Conservation (phyloP, 257 asterid genomes). For the Petunia secreta region DNA sequence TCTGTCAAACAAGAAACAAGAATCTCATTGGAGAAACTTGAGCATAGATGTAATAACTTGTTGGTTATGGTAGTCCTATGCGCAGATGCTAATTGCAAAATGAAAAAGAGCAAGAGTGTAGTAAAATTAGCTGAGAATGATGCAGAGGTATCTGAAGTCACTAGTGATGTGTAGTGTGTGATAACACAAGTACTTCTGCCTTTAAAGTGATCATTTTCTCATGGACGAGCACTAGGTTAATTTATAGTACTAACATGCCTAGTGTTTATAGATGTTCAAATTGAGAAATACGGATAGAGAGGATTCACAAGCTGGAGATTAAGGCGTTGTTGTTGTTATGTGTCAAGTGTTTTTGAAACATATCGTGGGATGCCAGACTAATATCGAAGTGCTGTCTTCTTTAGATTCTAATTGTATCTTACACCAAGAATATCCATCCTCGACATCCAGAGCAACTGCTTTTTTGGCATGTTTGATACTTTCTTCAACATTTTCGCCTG, state of each 20-base stretch:
- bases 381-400: not conserved
- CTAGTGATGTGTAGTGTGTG: too few species aligned
- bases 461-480: conserved; percentile 85
- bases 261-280: too few species aligned
- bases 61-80: conserved; percentile 79
- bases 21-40: conserved; percentile 22
- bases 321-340: too few species aligned
- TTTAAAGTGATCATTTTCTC: too few species aligned
- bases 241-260: too few species aligned
- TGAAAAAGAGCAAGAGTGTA: too few species aligned
- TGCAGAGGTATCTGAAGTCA: too few species aligned
- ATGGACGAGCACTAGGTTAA: too few species aligned
- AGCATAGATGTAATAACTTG: conserved; percentile 59
- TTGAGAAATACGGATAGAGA: not conserved
- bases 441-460: conserved; percentile 83
- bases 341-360: not conserved
- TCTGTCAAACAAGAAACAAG: conserved; percentile 49
- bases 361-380: not conserved
- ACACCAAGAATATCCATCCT: conserved; percentile 98
- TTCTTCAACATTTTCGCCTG: conserved; percentile 70
- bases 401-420: conserved; percentile 29
- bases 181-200: too few species aligned
- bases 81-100: conserved; percentile 27
- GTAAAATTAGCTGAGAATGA: too few species aligned
- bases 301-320: too few species aligned